A percentile compares a stretch with the other conserved stretches of the same genome.
These are phyloP conservation scores for Penicillium psychrosexuale DNA, from an alignment of 2,329 filamentous ascomycete species.

Conservation along the genomic window DNA sequence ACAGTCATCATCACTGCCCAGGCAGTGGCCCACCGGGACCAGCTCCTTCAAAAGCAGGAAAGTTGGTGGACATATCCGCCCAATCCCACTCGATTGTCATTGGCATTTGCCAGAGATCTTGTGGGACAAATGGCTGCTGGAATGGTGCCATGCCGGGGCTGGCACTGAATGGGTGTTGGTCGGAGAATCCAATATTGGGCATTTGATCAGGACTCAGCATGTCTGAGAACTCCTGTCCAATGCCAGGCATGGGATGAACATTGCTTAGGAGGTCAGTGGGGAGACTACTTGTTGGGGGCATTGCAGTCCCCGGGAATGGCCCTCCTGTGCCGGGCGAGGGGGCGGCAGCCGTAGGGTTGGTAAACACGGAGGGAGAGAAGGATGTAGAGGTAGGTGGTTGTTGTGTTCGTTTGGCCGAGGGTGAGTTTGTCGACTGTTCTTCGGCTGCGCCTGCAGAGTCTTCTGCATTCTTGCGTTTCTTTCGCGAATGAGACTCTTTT, in stretches of 20 bases:
- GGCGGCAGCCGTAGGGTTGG: constrained; percentile 16
- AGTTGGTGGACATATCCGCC: constrained; percentile 49
- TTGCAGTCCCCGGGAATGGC: constrained; percentile 26
- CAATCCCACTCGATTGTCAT: constrained; percentile 94
- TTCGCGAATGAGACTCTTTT: constrained; percentile 72
- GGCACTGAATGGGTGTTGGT: constrained; percentile 30
- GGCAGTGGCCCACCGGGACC: constrained; percentile 23
- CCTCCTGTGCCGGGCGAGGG: constrained; percentile 19
- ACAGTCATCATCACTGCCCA: constrained; percentile 24
- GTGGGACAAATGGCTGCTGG: constrained; percentile 83
- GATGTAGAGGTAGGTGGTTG: constrained; percentile 17
- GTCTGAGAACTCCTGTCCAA: constrained; percentile 37
- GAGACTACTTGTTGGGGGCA: constrained; percentile 23
- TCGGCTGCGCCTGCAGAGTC: constrained; percentile 28
- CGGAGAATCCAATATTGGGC: constrained; percentile 33
- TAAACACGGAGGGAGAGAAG: constrained; percentile 29
- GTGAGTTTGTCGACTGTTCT: constrained; percentile 12
- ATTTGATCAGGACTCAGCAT: constrained; percentile 38
- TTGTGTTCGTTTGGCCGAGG: constrained; percentile 29
- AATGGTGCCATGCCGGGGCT: constrained; percentile 50
- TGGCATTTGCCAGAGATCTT: constrained; percentile 91
- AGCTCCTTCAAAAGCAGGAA: constrained; percentile 34
- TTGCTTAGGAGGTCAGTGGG: constrained; percentile 25
- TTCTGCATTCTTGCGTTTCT: constrained; percentile 75
- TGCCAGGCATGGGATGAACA: constrained; percentile 28